phyloP scores from a whole-genome alignment of 108 stramenopile species.

The Schizochytrium sp. region DNA sequence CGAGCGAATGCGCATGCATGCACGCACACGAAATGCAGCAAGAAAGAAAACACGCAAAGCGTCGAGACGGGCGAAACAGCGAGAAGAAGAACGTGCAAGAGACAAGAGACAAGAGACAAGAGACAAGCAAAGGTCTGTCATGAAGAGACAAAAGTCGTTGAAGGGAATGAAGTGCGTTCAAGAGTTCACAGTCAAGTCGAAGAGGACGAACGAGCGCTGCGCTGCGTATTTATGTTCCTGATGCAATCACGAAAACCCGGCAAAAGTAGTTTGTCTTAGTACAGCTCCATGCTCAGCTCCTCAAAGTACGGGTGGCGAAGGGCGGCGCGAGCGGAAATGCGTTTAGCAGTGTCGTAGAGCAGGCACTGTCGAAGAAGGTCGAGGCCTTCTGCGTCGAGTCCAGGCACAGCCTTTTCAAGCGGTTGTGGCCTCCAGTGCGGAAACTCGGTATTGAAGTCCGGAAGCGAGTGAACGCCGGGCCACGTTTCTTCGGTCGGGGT shows the following conservation, averaged over 20 bases:
- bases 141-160: too few relatives aligned
- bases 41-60: too few relatives aligned
- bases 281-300: constrained; percentile 73
- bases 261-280: not conserved
- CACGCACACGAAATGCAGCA: too few relatives aligned
- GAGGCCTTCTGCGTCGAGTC: not conserved
- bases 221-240: too few relatives aligned
- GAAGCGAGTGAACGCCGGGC: constrained; percentile 78
- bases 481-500: constrained; percentile 84
- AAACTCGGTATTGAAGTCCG: constrained; percentile 75
- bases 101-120: too few relatives aligned
- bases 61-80: too few relatives aligned
- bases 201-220: not conserved
- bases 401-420: not conserved
- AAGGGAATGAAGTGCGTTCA: too few relatives aligned
- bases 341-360: constrained; percentile 82
- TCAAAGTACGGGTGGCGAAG: constrained; percentile 92
- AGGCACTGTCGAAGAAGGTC: constrained; percentile 48
- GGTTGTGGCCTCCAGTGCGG: constrained; percentile 62
- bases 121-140: too few relatives aligned
- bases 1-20: too few relatives aligned
- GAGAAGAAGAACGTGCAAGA: too few relatives aligned
- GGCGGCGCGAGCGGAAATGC: constrained; percentile 85
- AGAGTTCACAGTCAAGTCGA: too few relatives aligned
- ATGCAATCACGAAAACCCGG: not conserved